Conservation (phyloP, 2,329 filamentous ascomycete genomes). For the Exophiala lecanii-corni region DNA sequence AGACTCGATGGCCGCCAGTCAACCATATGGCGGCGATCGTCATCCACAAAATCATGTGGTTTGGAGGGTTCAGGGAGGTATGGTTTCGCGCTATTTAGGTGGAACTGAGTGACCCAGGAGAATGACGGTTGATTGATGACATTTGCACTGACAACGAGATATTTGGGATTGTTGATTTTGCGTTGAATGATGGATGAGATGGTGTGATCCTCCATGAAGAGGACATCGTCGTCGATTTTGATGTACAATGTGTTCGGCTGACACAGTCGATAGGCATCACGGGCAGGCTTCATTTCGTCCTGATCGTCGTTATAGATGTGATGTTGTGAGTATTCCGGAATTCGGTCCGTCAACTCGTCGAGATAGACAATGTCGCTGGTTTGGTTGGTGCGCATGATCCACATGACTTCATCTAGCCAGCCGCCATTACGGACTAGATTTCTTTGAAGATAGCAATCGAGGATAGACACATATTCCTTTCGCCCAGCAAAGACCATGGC, state of each 20-base stretch:
- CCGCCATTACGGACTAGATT: slow-evolving; percentile 2
- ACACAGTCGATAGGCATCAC: background rate
- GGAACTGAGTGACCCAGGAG: slow-evolving; percentile 49
- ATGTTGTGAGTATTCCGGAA: slow-evolving; percentile 1
- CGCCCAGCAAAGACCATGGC: slow-evolving; percentile 1
- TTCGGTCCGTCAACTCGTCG: background rate
- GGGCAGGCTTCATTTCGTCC: background rate
- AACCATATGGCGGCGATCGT: slow-evolving; percentile 11
- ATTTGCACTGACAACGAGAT: slow-evolving; percentile 51
- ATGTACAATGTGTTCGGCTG: slow-evolving; percentile 33
- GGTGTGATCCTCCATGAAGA: slow-evolving; percentile 42
- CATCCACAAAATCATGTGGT: slow-evolving; percentile 19
- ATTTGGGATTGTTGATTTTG: slow-evolving; percentile 48
- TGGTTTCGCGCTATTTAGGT: slow-evolving; percentile 48
- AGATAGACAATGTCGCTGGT: slow-evolving; percentile 1
- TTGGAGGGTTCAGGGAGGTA: slow-evolving; percentile 47
- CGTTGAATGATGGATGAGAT: slow-evolving; percentile 52
- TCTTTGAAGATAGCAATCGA: slow-evolving; percentile 2
- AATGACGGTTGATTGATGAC: slow-evolving; percentile 54
- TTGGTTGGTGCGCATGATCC: background rate
- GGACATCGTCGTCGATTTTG: slow-evolving; percentile 43
- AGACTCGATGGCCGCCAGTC: slow-evolving; percentile 34
- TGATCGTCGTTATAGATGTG: background rate
- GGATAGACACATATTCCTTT: slow-evolving; percentile 2
- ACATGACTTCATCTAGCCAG: slow-evolving; percentile 1